Evolutionary conservation across 768 basidiomycete species (phyloP), one percentile per base, ranked within the genome.

Genomic region (Dioszegia hungarica): DNA sequence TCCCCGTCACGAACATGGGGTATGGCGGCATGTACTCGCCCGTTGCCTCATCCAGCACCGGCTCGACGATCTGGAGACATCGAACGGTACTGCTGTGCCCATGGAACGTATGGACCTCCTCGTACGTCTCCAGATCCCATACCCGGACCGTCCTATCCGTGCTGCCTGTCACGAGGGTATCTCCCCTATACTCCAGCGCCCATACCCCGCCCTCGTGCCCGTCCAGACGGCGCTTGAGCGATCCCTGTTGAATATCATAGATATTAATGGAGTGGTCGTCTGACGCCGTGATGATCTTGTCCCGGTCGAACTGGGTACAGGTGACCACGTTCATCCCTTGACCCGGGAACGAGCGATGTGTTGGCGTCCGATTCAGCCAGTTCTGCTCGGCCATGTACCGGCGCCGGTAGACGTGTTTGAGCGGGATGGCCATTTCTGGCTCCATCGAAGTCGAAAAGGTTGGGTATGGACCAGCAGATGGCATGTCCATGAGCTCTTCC

Each of bases 261-360:
- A 99, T 85, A 70, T 93, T 89, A 69, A 98, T 95, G 3, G 90
- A 89, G 67, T 97, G 90, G 76, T 97, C 93, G 75, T 99, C 94
- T 0, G 91, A 94, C 11, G 94, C 93, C 11, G 90, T 92, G 68
- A 99, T 90, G 77, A 99, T 90, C 59, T 93, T 90, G 28, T 89
- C 88, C 59, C 85, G 85, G 47, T 94, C 95, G 79, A 99, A 90
- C 66, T 97, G 83, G 43, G 97, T 84, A 75, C 92, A 95, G 38
- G 94, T 99, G 73, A 99, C 91, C 60, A 97, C 94, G 59, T 76
- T 72, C 14, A 72, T 74, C 0, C 90, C 90, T 65, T 92, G 89
- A 11, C 92, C 92, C 0, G 86, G 82, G 79, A 98, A 94, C 3
- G 86, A 85, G 48, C 86, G 79, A 56, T 87, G 14, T 86, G 89